Base-by-base conservation (phyloP, 208 protist species). In the Leishmania tropica region DNA sequence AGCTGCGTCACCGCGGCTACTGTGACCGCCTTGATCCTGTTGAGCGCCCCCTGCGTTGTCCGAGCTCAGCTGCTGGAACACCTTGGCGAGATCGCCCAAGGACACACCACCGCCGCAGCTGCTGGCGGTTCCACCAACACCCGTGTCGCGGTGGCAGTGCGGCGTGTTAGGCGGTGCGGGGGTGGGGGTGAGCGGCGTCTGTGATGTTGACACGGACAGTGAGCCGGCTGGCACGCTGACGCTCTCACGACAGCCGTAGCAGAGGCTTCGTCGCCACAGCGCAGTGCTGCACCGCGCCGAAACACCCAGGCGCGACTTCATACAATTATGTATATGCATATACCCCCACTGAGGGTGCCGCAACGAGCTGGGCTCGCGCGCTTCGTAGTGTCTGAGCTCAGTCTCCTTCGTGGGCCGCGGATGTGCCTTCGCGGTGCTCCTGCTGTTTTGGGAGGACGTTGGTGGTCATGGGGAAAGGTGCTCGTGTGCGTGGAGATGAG, bases 41-140 rank as follows among this genome's bases (percentile, higher is more conserved):
- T 19, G 64, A 53, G 1, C 2, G 21, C 35, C 35, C 15, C 67
- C 24, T 58, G 64, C 19, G 0, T 8, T 35, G 48, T 35, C 53
- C 3, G 45, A 54, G 54, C 75, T 81, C 60, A 91, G 74, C 54
- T 90, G 85, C 19, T 84, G 73, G 73, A 93, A 91, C 13, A 79
- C 88, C 53, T 87, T 90, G n/a, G 88, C 90, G 54, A 91, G 77
- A 15, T 92, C 79, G 24, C 71, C 80, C 13, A 93, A 56, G 7
- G 88, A 91, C 1, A 91, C 17, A 6, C 40, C 42, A 42, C 62
- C 65, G 51, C 37, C 42, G 81, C 71, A 64, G 48, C 15, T 47
- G 15, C 15, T 67, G 81, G 15, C 15, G 54, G n/a, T 19, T 47
- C 78, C 51, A 62, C 76, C 21, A 62, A 54, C 8, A 58, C 58